Evolutionary conservation across 768 basidiomycete species (phyloP), one percentile per base, ranked within the genome.

Genomic region (Phanerochaete carnosa): DNA sequence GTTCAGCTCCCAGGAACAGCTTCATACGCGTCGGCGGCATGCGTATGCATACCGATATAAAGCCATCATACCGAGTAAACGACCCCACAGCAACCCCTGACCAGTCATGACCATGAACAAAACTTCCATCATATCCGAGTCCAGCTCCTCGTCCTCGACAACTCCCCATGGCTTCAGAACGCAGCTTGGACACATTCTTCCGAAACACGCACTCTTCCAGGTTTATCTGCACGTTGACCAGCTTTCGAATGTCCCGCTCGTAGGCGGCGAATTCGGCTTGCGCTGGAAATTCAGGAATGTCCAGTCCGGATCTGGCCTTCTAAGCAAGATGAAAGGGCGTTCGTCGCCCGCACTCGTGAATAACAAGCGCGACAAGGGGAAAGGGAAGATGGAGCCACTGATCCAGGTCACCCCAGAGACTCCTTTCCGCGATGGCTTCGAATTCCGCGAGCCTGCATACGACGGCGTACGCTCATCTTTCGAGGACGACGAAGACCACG

Each of bases 271-370:
- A 67, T 90, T 91, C 68, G 84, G 78, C 22, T 81, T 87, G 5
- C 76, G 79, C 23, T 91, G 90, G 89, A 87, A 84, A 72, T 83
- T 91, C 73, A 88, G 85, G 76, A 79, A 84, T 63, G 79, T 77
- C 32, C 75, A 74, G 37, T 71, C 79, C 2, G 74, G 22, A 75
- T 79, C 68, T 65, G 79, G 83, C 2, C 65, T 85, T 32, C 67
- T 81, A 37, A 64, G 71, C 45, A 78, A 75, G 71, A 76, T 76
- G 65, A 77, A 75, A 64, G 71, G 43, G 33, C 60, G 55, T 15
- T 57, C 58, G 45, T 51, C 62, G n/a, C 52, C 52, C 13, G 15
- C 52, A 23, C 52, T 53, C 19, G 47, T 29, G 53, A 51, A 46
- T 19, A 25, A n/a, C 12, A 30, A 32, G 23, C 32, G 62, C 35